Percentiles rank a stretch among this genome's conserved stretches.
Evolutionary conservation across 352 stramenopile genomes (phyloP).

Genomic region (Pseudoperonospora humuli): DNA sequence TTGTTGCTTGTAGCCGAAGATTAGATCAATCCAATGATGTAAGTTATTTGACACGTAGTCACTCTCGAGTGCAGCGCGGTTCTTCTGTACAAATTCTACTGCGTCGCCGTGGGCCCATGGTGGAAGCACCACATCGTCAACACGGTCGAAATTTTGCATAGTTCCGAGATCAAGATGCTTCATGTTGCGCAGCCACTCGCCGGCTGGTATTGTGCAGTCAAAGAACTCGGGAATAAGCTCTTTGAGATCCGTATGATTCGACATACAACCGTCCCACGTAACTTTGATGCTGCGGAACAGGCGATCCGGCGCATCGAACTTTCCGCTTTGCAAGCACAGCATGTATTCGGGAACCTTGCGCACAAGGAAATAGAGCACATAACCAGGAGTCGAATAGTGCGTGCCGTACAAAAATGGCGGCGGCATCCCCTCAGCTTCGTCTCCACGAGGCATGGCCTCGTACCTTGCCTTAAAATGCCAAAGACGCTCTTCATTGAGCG

Average conservation of each 20-base stretch:
- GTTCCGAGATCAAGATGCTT: slow-evolving; percentile 95
- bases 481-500: slow-evolving; percentile 84
- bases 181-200: slow-evolving; percentile 92
- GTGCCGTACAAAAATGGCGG: slow-evolving; percentile 98
- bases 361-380: slow-evolving; percentile 98
- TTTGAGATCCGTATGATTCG: slow-evolving; percentile 93
- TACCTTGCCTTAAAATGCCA: slow-evolving; percentile 86
- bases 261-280: slow-evolving; percentile 86
- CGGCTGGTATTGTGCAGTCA: slow-evolving; percentile 64
- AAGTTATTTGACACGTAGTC: slow-evolving; percentile 93
- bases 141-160: slow-evolving; percentile 69
- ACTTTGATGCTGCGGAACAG: slow-evolving; percentile 92
- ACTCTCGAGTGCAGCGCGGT: slow-evolving; percentile 93
- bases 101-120: slow-evolving; percentile 89
- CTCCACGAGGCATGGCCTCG: slow-evolving; percentile 79
- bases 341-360: slow-evolving; percentile 94
- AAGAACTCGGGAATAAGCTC: slow-evolving; percentile 99
- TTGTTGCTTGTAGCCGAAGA: slow-evolving; percentile 97
- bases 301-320: slow-evolving; percentile 98
- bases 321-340: slow-evolving; percentile 93
- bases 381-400: slow-evolving; percentile 87
- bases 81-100: slow-evolving; percentile 86
- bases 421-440: slow-evolving; percentile 67
- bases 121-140: slow-evolving; percentile 91
- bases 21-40: slow-evolving; percentile 97